A percentile compares a stretch with the other conserved stretches of the same genome.
phyloP scores from a whole-genome alignment of 1,284 basidiomycete genomes.

The Fomes fomentarius region DNA sequence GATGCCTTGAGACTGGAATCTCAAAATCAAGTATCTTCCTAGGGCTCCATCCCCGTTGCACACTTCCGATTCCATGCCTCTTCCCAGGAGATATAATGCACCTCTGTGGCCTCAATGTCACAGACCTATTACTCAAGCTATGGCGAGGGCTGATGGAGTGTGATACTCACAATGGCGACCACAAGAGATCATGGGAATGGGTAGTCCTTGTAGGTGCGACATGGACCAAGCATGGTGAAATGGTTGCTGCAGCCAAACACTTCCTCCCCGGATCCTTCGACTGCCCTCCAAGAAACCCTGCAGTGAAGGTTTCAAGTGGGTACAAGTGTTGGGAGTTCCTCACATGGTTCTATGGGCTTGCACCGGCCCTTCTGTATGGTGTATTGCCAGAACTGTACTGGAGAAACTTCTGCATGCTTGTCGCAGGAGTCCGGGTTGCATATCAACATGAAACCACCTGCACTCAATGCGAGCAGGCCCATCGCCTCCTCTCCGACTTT shows the following conservation, averaged over 20 bases:
- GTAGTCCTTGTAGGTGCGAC: background rate
- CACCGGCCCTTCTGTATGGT: background rate
- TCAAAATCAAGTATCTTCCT: conserved; percentile 25
- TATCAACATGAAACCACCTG: background rate
- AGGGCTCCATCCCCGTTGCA: conserved; percentile 12
- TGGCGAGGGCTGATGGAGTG: background rate
- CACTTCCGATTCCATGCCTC: conserved; percentile 17
- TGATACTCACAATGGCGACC: background rate
- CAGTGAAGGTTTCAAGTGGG: background rate
- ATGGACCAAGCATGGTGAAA: background rate
- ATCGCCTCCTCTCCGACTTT: background rate
- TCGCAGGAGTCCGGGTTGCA: background rate
- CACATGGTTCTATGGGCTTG: background rate
- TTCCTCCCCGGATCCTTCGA: background rate
- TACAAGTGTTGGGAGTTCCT: background rate
- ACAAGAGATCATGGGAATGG: background rate
- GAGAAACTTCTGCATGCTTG: background rate
- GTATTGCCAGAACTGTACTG: background rate
- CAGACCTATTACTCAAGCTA: background rate
- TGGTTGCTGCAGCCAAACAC: background rate
- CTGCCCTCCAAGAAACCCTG: background rate
- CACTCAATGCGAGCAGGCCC: background rate
- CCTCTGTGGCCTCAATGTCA: background rate
- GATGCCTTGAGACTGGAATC: conserved; percentile 26
- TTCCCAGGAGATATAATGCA: conserved; percentile 21